Base-by-base conservation (phyloP, 2,329 filamentous ascomycete genomes). In the Aspergillus caelatus region DNA sequence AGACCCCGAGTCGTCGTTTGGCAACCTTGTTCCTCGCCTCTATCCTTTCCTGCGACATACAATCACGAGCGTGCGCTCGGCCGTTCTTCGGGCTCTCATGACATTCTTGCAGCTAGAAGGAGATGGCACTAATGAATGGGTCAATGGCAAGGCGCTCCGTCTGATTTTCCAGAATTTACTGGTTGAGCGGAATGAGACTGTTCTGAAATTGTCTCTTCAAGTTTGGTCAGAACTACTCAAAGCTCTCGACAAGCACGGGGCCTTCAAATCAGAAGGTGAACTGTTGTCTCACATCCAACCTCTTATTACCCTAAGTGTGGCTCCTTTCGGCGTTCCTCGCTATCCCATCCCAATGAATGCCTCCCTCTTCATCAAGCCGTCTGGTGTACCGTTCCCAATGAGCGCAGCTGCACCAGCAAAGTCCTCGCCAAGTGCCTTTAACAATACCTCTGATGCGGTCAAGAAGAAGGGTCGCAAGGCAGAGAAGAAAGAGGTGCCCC, bases 1-100 rank as follows among this genome's bases (percentile, higher is more conserved):
- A 71, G 91, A 97, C 72, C 86, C 92, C 14, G 90, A 94, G 70
- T 90, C 94, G 61, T 97, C 94, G 1, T 99, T 99, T 76, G 92
- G 92, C 4, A 88, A 95, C 66, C 85, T 99, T 36, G 94, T 99
- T 6, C 95, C 96, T 28, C 89, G 95, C 53, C 87, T 99, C 3
- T 99, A 97, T 73, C 94, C 94, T 3, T 99, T 99, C 84, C 82
- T 99, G 52, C 90, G 95, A 62, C 95, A 99, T 77, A 99, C 96
- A 8, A 98, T 99, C 71, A 97, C 93, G 1, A 97, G 92, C 61
- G 95, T 99, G 56, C 91, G 95, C 59, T 90, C 94, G 46, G 94
- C 95, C 11, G 95, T 99, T 4, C 84, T 99, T 54, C 93, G 96
- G 72, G 95, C 95, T 41, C 83, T 99, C 34, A 88, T 94, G 71